phyloP scores from a whole-genome alignment of 148 eudicot species.

The Persicaria maculosa region DNA sequence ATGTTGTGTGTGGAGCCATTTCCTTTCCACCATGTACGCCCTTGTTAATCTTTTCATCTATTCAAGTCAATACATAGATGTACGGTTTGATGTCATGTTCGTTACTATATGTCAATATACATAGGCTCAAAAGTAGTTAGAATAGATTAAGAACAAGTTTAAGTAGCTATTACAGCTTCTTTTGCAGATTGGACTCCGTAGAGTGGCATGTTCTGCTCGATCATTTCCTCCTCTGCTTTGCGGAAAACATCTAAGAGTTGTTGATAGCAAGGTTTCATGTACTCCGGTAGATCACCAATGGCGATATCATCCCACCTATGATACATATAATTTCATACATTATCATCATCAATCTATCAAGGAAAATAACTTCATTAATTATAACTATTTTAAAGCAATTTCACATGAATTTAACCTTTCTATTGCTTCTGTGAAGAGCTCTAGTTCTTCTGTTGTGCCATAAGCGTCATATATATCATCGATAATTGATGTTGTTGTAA shows the following conservation, averaged over 20 bases:
- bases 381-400: no score
- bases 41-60: conserved; percentile 1
- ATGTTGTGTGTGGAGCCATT: conserved; percentile 1
- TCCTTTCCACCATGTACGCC: conserved; percentile 12
- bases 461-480: conserved; percentile 17
- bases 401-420: background rate
- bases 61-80: background rate
- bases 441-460: conserved; percentile 6
- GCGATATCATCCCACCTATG: conserved; percentile 21
- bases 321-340: background rate
- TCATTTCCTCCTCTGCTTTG: conserved; percentile 21
- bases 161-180: conserved; percentile 11
- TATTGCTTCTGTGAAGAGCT: background rate
- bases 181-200: conserved; percentile 13
- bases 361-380: no score
- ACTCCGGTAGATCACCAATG: conserved; percentile 17
- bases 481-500: background rate
- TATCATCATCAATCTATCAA: no score
- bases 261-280: conserved; percentile 18
- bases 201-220: conserved; percentile 11
- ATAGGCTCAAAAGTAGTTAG: no score
- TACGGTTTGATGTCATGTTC: no score
- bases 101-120: no score
- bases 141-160: no score
- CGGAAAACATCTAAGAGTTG: conserved; percentile 12